Base-by-base conservation (phyloP, 139 green algal species). In the Coelastrella sp. region DNA sequence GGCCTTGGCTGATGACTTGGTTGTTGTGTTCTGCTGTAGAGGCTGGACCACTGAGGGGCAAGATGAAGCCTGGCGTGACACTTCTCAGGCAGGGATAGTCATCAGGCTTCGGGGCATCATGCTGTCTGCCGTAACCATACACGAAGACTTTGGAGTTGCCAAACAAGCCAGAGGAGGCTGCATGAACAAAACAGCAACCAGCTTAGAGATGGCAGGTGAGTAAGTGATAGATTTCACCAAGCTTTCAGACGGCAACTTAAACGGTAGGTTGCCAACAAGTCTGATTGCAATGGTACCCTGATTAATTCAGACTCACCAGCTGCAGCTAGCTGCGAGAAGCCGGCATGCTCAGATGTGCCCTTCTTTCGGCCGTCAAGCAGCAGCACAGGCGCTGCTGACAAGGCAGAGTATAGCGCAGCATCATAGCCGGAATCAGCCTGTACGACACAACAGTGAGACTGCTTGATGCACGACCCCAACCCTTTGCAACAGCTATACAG, bases 341-440 rank as follows among this genome's bases (percentile, higher is more conserved):
- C 81, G 0, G 85, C 85, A 64, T 91, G 88, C 23, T 91, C 88
- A 23, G 79, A n/a, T n/a, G 30, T 87, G 67, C 81, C 85, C 30
- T 73, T 40, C 2, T 60, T 50, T 37, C 88, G 75, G 17, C 81
- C 88, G 67, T 91, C 88, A 48, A 91, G 37, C 76, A 91, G 53
- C 77, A 91, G 38, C 40, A 83, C 37, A 21, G 76, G 69, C 13
- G 85, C 85, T 43, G 74, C 84, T 21, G 66, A 41, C 38, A 91
- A 69, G 13, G 37, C 34, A 25, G 35, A 23, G 51, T 87, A 89
- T 60, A 91, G 69, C 13, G 17, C 69, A 34, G 67, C 68, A 78
- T 85, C 60, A 37, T 84, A 87, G 15, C 88, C 88, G 34, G 79
- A 88, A 53, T 91, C 88, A 17, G 88, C 85, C 88, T 91, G 81